phyloP scores from a whole-genome alignment of 345 rosid genomes.

The Nephelium lappaceum region DNA sequence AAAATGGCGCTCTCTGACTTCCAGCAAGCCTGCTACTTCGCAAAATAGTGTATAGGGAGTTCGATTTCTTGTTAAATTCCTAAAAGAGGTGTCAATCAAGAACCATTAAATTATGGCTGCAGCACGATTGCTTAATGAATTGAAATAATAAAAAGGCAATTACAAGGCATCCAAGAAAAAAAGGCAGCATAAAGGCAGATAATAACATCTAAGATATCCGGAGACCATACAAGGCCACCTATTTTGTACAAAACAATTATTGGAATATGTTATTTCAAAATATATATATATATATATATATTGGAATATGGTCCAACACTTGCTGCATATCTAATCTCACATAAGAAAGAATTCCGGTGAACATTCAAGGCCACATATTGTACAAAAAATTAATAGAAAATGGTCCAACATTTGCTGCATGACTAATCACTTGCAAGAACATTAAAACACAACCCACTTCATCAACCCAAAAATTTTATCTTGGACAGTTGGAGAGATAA shows the following conservation, averaged over 20 bases:
- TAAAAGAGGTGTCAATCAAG: slow-evolving; percentile 30
- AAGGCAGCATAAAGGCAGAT: neutral
- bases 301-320: neutral
- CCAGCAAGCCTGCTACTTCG: slow-evolving; percentile 95
- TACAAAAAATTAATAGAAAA: neutral
- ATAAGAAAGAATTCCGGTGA: neutral
- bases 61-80: slow-evolving; percentile 97
- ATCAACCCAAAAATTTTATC: slow-evolving; percentile 7
- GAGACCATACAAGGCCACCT: neutral
- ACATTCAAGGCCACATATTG: neutral
- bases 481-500: neutral
- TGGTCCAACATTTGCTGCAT: neutral
- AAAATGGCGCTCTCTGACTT: slow-evolving; percentile 95
- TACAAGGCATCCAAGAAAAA: neutral
- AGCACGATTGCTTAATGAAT: neutral
- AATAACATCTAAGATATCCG: neutral
- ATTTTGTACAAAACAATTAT: neutral
- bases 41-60: slow-evolving; percentile 83
- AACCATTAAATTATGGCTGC: slow-evolving; percentile 8
- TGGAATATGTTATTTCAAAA: too few species aligned
- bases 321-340: neutral
- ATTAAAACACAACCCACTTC: neutral
- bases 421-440: neutral
- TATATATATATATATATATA: too few species aligned
- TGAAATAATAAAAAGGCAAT: neutral